phyloP scores from a whole-genome alignment of 2,329 filamentous ascomycete species.

The Decorospora gaudefroyi region DNA sequence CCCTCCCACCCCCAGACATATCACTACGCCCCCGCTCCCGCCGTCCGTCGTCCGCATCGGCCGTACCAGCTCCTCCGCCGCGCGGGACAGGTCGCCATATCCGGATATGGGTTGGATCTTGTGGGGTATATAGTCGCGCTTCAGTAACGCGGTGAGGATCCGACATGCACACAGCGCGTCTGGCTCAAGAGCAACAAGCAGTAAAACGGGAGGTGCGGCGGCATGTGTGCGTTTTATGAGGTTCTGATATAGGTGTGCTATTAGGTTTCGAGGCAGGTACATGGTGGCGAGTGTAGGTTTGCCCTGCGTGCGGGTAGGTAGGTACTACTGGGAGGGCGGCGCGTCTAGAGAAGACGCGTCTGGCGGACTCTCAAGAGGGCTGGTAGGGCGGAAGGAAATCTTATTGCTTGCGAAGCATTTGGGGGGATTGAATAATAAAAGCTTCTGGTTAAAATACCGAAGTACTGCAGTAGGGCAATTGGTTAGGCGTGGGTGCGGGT shows the following conservation, averaged over 20 bases:
- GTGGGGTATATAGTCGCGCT: constrained; percentile 96
- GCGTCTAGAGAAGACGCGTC: constrained; percentile 32
- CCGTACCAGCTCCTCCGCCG: constrained; percentile 75
- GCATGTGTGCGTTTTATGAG: constrained; percentile 85
- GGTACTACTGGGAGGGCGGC: too few species aligned
- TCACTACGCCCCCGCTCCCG: constrained; percentile 83
- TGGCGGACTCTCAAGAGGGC: constrained; percentile 20
- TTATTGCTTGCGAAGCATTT: constrained; percentile 28
- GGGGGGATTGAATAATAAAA: constrained; percentile 25
- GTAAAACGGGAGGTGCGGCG: constrained; percentile 85
- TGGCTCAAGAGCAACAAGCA: constrained; percentile 91
- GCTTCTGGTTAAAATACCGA: constrained; percentile 17
- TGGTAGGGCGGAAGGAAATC: constrained; percentile 15
- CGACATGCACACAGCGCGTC: constrained; percentile 95
- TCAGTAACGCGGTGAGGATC: constrained; percentile 89
- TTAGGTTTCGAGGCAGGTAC: constrained; percentile 90
- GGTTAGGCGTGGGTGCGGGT: constrained; percentile 27
- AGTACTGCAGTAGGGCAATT: constrained; percentile 26
- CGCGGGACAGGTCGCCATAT: constrained; percentile 83
- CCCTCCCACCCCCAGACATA: constrained; percentile 91
- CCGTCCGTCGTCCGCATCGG: constrained; percentile 87
- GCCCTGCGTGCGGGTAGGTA: constrained; percentile 23
- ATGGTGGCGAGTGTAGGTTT: constrained; percentile 56
- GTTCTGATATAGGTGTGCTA: constrained; percentile 89
- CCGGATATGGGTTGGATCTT: constrained; percentile 95